These are phyloP conservation scores for Neurospora sp. DNA, from an alignment of 2,329 filamentous ascomycete species.

Conservation along the genomic window DNA sequence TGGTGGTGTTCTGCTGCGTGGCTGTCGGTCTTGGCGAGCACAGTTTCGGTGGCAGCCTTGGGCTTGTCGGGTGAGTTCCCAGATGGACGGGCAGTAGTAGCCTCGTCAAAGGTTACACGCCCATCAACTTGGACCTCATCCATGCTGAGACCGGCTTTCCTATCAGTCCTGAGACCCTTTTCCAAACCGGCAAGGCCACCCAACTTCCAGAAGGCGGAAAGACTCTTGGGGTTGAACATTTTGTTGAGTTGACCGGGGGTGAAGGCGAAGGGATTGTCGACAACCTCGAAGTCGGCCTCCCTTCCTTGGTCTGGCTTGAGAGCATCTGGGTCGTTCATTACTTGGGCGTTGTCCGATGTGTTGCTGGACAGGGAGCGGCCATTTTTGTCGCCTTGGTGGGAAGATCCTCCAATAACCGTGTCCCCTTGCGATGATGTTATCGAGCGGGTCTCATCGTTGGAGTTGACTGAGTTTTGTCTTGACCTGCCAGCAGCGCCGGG, in stretches of 20 bases:
- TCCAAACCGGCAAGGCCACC: slow-evolving; percentile 72
- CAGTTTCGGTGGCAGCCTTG: slow-evolving; percentile 23
- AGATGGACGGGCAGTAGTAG: slow-evolving; percentile 31
- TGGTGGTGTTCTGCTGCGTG: slow-evolving; percentile 1
- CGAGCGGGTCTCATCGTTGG: slow-evolving; percentile 50
- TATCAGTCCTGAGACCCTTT: slow-evolving; percentile 64
- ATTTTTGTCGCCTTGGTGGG: slow-evolving; percentile 32
- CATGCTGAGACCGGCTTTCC: slow-evolving; percentile 61
- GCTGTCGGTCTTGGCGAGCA: slow-evolving; percentile 7
- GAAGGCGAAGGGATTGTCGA: slow-evolving; percentile 78
- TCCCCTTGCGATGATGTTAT: slow-evolving; percentile 49
- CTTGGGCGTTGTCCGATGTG: slow-evolving; percentile 36
- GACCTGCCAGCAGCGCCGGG: slow-evolving; percentile 46
- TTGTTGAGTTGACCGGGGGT: slow-evolving; percentile 76
- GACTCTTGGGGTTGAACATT: slow-evolving; percentile 79
- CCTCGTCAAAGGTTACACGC: slow-evolving; percentile 62
- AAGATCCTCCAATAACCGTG: slow-evolving; percentile 45
- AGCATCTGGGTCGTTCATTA: slow-evolving; percentile 57
- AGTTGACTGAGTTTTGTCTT: slow-evolving; percentile 61
- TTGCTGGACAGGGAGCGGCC: slow-evolving; percentile 21
- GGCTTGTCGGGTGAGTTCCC: slow-evolving; percentile 21
- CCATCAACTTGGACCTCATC: slow-evolving; percentile 63
- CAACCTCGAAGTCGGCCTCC: slow-evolving; percentile 64
- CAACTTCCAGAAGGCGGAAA: slow-evolving; percentile 70
- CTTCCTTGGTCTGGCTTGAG: slow-evolving; percentile 67